These are phyloP conservation scores for Arthrobotrys megalospora DNA, from an alignment of 2,329 filamentous ascomycete genomes.

Conservation along the genomic window DNA sequence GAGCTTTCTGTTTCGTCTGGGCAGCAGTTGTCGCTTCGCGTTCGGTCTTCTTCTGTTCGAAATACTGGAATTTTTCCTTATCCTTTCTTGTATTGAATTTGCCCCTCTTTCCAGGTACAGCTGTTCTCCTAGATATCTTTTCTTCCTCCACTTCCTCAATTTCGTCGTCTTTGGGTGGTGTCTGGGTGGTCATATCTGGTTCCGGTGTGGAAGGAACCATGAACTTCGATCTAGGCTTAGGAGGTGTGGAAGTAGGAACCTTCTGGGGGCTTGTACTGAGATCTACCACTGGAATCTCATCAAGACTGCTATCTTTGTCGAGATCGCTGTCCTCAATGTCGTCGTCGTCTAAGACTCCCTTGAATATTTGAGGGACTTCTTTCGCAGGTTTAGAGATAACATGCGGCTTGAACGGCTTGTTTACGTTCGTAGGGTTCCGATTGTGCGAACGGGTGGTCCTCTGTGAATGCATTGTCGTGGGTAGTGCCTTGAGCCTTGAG, in stretches of 20 bases:
- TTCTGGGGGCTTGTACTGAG: slow-evolving; percentile 12
- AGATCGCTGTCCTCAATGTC: slow-evolving; percentile 52
- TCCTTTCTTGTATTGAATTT: slow-evolving; percentile 41
- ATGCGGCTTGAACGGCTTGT: slow-evolving; percentile 51
- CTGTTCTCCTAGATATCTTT: neutral
- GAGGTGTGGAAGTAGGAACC: neutral
- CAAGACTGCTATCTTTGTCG: slow-evolving; percentile 1
- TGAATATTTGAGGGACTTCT: neutral
- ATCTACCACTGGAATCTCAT: neutral
- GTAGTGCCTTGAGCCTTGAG: neutral
- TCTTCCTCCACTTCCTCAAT: slow-evolving; percentile 14
- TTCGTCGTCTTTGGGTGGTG: neutral
- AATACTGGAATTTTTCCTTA: slow-evolving; percentile 22
- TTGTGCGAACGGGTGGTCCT: slow-evolving; percentile 23
- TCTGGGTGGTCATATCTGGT: neutral
- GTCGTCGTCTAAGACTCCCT: slow-evolving; percentile 39
- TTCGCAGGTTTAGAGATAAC: slow-evolving; percentile 16
- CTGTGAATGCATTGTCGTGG: slow-evolving; percentile 23
- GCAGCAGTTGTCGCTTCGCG: neutral
- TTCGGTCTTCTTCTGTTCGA: slow-evolving; percentile 28
- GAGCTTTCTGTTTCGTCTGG: neutral
- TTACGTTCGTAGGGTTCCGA: slow-evolving; percentile 8
- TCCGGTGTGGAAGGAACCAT: neutral
- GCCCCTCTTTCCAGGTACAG: slow-evolving; percentile 23
- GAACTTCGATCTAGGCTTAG: neutral